phyloP scores from a whole-genome alignment of 257 asterid species.

The Penstemon davidsonii region DNA sequence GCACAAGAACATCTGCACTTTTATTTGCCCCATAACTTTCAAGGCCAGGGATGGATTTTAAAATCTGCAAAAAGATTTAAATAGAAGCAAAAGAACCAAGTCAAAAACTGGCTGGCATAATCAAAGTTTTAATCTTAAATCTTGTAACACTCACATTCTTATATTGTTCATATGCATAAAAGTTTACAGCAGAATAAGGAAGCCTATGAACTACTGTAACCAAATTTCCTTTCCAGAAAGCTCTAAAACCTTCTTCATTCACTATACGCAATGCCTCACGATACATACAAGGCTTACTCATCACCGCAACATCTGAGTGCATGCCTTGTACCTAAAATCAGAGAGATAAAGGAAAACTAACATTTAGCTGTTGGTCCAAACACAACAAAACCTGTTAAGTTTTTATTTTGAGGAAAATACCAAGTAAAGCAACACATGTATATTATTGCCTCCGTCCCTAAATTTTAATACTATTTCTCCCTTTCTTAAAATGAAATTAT shows the following conservation, averaged over 20 bases:
- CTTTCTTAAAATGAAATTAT: not conserved
- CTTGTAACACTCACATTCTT: slow-evolving; percentile 48
- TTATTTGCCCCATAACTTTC: slow-evolving; percentile 37
- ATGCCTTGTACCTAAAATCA: slow-evolving; percentile 68
- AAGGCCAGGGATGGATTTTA: slow-evolving; percentile 57
- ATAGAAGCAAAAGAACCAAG: slow-evolving; percentile 1
- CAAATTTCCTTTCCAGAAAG: slow-evolving; percentile 83
- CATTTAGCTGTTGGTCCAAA: not conserved
- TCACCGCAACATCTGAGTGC: slow-evolving; percentile 64
- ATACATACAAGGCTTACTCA: slow-evolving; percentile 62
- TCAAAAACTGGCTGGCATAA: too few relatives aligned
- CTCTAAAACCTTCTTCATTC: slow-evolving; percentile 75
- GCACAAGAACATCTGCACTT: slow-evolving; percentile 46
- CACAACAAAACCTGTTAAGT: not conserved
- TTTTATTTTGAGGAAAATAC: not conserved
- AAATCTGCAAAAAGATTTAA: slow-evolving; percentile 37
- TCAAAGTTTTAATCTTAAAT: not conserved
- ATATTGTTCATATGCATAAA: slow-evolving; percentile 67
- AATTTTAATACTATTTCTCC: not conserved
- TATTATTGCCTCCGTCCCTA: not conserved
- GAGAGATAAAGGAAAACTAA: not conserved
- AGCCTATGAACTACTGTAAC: slow-evolving; percentile 78
- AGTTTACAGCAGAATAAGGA: slow-evolving; percentile 68
- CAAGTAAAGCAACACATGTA: not conserved
- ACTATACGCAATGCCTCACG: slow-evolving; percentile 65